A percentile compares a stretch with the other conserved stretches of the same genome.
Conservation (phyloP, 768 basidiomycete species). For the Zangia roseola region DNA sequence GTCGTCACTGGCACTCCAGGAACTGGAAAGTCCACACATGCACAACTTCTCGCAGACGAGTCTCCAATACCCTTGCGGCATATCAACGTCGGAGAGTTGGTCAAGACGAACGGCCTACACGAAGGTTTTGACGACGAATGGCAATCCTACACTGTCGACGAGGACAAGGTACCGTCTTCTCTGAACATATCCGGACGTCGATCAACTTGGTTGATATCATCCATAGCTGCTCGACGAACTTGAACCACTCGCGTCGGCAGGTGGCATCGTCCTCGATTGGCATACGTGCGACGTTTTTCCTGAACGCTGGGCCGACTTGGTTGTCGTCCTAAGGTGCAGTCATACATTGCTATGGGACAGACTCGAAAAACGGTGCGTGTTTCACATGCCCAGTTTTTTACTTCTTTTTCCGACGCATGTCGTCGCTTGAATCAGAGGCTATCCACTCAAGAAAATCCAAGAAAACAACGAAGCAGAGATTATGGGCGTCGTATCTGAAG, state of each 20-base stretch:
- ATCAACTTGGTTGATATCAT: too few species aligned
- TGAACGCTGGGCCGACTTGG: conserved; percentile 94
- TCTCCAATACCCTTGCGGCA: conserved; percentile 71
- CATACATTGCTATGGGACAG: conserved; percentile 88
- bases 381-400: neutral
- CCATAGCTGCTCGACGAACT: conserved; percentile 83
- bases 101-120: conserved; percentile 81
- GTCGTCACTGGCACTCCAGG: conserved; percentile 90
- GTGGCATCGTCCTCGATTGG: conserved; percentile 91
- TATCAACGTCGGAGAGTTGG: conserved; percentile 87
- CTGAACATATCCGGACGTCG: too few species aligned
- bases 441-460: conserved; percentile 89
- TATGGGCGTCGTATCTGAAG: conserved; percentile 88
- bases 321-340: conserved; percentile 88
- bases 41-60: conserved; percentile 74
- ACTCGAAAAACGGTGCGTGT: conserved; percentile 75
- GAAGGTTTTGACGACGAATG: conserved; percentile 91
- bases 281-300: conserved; percentile 93
- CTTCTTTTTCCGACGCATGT: neutral
- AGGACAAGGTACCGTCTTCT: conserved; percentile 75
- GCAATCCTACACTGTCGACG: conserved; percentile 92
- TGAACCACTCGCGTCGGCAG: conserved; percentile 64
- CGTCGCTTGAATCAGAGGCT: conserved; percentile 51
- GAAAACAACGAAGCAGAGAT: conserved; percentile 99
- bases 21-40: conserved; percentile 95